A percentile compares a stretch with the other conserved stretches of the same genome.
Conservation (phyloP, 2,329 filamentous ascomycete species). For the Cercospora citrullina region DNA sequence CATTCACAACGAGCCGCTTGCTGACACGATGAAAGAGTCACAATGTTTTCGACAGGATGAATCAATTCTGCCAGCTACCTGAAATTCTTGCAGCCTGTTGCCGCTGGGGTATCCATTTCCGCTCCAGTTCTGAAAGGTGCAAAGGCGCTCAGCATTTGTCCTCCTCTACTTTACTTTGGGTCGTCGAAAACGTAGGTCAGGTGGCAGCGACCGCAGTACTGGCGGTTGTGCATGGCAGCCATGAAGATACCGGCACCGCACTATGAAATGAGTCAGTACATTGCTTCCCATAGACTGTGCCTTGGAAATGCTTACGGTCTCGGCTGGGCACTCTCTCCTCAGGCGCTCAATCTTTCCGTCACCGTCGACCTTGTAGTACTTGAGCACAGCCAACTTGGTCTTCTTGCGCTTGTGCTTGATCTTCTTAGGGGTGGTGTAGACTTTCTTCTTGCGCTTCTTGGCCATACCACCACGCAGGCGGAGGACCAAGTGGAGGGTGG, state of each 20-base stretch:
- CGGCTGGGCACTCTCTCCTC: slow-evolving; percentile 91
- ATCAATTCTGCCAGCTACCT: slow-evolving; percentile 14
- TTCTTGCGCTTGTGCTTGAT: slow-evolving; percentile 99
- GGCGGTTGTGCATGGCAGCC: slow-evolving; percentile 99
- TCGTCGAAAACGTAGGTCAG: slow-evolving; percentile 72
- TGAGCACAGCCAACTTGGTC: slow-evolving; percentile 99
- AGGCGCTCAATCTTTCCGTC: slow-evolving; percentile 99
- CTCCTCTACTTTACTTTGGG: slow-evolving; percentile 35
- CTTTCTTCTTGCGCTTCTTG: slow-evolving; percentile 99
- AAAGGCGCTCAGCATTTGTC: slow-evolving; percentile 10
- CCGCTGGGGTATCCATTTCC: not conserved
- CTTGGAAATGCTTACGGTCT: slow-evolving; percentile 65
- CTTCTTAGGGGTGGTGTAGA: slow-evolving; percentile 99
- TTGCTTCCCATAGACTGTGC: not conserved
- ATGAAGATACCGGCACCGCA: slow-evolving; percentile 99
- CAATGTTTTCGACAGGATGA: slow-evolving; percentile 6
- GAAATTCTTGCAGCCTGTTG: not conserved
- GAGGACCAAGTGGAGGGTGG: slow-evolving; percentile 95
- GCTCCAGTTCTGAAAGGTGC: not conserved
- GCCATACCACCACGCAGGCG: slow-evolving; percentile 91
- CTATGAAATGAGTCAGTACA: slow-evolving; percentile 49
- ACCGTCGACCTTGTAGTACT: slow-evolving; percentile 99
- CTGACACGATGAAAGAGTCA: slow-evolving; percentile 5
- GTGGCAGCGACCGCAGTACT: slow-evolving; percentile 83
- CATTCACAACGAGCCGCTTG: not conserved